phyloP scores from a whole-genome alignment of 1,284 basidiomycete species.

The Ustilago trichophora region DNA sequence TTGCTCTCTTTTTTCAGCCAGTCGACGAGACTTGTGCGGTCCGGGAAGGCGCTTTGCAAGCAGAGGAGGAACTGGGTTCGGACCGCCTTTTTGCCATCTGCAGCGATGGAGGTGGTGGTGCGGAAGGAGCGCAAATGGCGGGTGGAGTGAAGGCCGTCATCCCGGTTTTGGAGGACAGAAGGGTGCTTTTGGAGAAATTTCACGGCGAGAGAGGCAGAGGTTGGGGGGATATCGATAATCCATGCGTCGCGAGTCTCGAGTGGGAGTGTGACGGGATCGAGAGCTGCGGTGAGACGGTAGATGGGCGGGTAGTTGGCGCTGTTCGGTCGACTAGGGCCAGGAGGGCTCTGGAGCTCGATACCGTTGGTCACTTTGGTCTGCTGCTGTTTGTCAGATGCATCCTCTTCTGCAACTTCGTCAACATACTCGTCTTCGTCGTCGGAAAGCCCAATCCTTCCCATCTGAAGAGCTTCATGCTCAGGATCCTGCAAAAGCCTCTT shows the following conservation, averaged over 20 bases:
- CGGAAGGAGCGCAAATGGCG: constrained; percentile 54
- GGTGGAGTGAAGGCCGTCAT: constrained; percentile 38
- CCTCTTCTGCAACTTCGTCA: background rate
- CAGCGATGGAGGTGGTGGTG: constrained; percentile 14
- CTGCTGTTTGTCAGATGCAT: background rate
- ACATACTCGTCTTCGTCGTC: constrained; percentile 13
- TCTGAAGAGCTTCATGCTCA: constrained; percentile 1
- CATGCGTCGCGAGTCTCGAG: constrained; percentile 75
- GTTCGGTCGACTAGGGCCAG: constrained; percentile 19
- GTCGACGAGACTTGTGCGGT: constrained; percentile 8
- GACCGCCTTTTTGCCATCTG: background rate
- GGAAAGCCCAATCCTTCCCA: constrained; percentile 19
- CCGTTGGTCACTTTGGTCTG: constrained; percentile 1
- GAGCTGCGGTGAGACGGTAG: constrained; percentile 64
- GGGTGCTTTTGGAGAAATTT: constrained; percentile 41
- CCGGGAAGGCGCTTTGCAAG: constrained; percentile 17
- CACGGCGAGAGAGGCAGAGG: constrained; percentile 30
- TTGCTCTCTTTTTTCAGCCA: constrained; percentile 16
- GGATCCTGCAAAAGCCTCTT: constrained; percentile 7
- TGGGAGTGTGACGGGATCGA: constrained; percentile 66
- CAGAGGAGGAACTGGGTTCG: constrained; percentile 43
- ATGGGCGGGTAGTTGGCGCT: constrained; percentile 50
- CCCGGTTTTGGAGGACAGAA: constrained; percentile 30
- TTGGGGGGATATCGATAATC: constrained; percentile 79
- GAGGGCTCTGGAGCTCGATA: constrained; percentile 13